phyloP scores from a whole-genome alignment of 225 moss, liverwort and hornwort species.

The Takakia lepidozioides region DNA sequence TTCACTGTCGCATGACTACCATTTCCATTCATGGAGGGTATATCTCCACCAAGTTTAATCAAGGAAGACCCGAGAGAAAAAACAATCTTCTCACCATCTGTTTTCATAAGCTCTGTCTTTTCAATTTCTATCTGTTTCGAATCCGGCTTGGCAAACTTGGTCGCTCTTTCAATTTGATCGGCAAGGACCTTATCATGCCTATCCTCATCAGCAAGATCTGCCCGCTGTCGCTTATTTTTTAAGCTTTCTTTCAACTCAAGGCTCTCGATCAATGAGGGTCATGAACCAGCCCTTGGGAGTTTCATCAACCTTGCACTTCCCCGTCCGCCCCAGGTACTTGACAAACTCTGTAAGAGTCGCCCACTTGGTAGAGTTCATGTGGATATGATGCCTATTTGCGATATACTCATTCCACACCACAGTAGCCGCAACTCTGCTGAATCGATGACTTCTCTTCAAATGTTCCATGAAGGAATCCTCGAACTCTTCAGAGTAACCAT shows the following conservation, averaged over 20 bases:
- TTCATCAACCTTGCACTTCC: constrained; percentile 87
- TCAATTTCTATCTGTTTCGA: constrained; percentile 32
- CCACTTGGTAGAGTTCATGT: constrained; percentile 90
- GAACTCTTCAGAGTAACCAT: constrained; percentile 87
- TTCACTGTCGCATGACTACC: too few species aligned
- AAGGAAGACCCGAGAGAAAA: constrained; percentile 55
- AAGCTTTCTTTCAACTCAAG: constrained; percentile 60
- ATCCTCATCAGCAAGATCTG: constrained; percentile 85
- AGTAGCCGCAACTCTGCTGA: constrained; percentile 71
- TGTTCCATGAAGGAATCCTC: constrained; percentile 76
- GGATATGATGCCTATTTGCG: constrained; percentile 75
- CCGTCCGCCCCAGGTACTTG: constrained; percentile 69
- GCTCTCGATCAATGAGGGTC: constrained; percentile 70
- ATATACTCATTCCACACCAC: constrained; percentile 93
- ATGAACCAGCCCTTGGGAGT: constrained; percentile 91
- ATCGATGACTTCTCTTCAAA: constrained; percentile 67
- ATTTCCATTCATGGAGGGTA: too few species aligned
- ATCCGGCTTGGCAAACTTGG: constrained; percentile 34
- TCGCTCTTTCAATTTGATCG: constrained; percentile 83
- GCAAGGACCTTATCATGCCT: constrained; percentile 68
- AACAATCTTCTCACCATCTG: constrained; percentile 61
- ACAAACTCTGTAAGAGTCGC: constrained; percentile 82
- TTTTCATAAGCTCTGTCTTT: constrained; percentile 42
- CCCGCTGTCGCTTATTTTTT: constrained; percentile 66
- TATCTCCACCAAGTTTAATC: constrained; percentile 30